Conservation (phyloP, 1,284 basidiomycete genomes). For the Cystodermella granulosa region DNA sequence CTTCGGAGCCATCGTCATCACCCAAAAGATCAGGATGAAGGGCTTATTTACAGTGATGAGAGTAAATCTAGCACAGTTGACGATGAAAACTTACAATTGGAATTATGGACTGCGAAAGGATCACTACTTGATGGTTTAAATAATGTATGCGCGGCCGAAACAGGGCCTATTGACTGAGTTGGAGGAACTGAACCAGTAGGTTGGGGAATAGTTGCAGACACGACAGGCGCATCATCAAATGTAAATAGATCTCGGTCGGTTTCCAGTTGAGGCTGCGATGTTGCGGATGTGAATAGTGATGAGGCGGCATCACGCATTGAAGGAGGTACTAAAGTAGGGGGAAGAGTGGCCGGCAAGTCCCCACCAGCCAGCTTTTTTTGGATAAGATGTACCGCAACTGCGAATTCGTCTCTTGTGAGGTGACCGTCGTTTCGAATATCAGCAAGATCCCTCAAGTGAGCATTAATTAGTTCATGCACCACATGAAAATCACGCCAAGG, state of each 20-base stretch:
- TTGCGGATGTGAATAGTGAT: conserved; percentile 34
- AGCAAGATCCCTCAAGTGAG: conserved; percentile 74
- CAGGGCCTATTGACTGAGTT: conserved; percentile 35
- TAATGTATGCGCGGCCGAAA: conserved; percentile 21
- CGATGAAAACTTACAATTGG: too few species aligned
- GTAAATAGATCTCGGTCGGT: conserved; percentile 41
- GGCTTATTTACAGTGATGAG: too few species aligned
- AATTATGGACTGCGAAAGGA: too few species aligned
- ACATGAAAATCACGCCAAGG: conserved; percentile 1
- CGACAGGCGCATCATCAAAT: conserved; percentile 63
- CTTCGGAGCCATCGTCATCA: conserved; percentile 47
- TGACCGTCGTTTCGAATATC: conserved; percentile 87
- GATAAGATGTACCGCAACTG: conserved; percentile 94
- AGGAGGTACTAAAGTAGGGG: conserved; percentile 76
- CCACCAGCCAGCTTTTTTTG: conserved; percentile 83
- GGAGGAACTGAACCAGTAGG: conserved; percentile 20
- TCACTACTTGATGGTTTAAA: conserved; percentile 31
- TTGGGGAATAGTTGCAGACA: conserved; percentile 44
- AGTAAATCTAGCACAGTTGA: too few species aligned
- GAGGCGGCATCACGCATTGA: conserved; percentile 48
- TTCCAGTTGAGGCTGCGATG: conserved; percentile 28
- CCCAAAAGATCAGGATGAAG: conserved; percentile 37
- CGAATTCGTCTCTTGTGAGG: conserved; percentile 89
- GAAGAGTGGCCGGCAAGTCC: conserved; percentile 71
- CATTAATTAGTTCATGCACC: conserved; percentile 8